Evolutionary conservation across 805 yeast genomes (phyloP), one percentile per base, ranked within the genome.

Genomic region (Schwanniomyces polymorphus): DNA sequence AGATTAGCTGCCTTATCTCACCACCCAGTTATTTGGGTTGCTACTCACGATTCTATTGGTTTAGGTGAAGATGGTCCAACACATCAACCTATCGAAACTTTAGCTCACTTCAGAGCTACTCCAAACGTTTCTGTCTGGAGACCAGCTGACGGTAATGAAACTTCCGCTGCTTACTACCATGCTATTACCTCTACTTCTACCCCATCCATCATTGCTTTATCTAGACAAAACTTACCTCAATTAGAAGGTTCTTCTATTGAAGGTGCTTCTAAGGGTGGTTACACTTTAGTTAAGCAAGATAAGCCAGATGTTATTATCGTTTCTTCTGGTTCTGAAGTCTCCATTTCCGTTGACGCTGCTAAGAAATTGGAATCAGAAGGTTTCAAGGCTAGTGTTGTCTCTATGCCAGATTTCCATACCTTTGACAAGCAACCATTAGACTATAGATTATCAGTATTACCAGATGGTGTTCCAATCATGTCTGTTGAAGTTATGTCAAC

Each of bases 251-350:
- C 97, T 44, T 74, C 91, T 45, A 79, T 91, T 57, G 97, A 89
- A 80, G 86, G 86, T 75, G 97, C 98, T 48, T 53, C 83, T 50
- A 89, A 87, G 79, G 99, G 99, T 84, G 99, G 96, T 69, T 92
- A 92, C 81, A 81, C 87, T 56, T 67, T 88, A 58, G 68, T 79
- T 49, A 57, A 63, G 52, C 79, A 78, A 51, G 84, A 76, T 51
- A 84, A 78, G 48, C 77, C 78, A 42, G 87, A 88, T 60, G 67
- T 94, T 50, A 86, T 88, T 67, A 69, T 92, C 53, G 88, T 86
- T 50, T 79, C 97, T 39, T 88, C 97, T 43, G 99, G 99, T 74
- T 92, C 98, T 46, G 99, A 94, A 80, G 94, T 94, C 54, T 74
- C 83, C 49, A 68, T 92, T 54, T 79, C 90, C 50, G 85, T 91